These are phyloP conservation scores for Termitomyces sp. DNA, from an alignment of 768 basidiomycete species.

Conservation along the genomic window DNA sequence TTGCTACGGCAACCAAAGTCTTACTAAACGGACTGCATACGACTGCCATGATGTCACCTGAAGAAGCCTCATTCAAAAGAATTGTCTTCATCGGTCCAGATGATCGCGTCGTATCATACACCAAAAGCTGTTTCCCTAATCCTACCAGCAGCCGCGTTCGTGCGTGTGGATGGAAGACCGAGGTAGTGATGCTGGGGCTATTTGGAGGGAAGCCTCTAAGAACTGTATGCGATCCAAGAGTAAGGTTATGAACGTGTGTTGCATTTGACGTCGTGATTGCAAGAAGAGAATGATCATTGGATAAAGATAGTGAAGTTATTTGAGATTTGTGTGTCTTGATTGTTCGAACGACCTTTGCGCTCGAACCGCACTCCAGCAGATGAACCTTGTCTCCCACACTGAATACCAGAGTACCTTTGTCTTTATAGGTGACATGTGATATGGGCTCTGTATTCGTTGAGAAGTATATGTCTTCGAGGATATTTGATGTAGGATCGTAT, in stretches of 20 bases:
- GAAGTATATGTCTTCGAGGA: constrained; percentile 37
- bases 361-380: constrained; percentile 41
- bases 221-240: constrained; percentile 43
- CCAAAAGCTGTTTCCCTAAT: constrained; percentile 42
- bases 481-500: constrained; percentile 44
- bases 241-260: constrained; percentile 57
- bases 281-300: constrained; percentile 51
- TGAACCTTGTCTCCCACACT: constrained; percentile 39
- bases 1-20: constrained; percentile 57
- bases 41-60: constrained; percentile 49
- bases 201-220: constrained; percentile 47
- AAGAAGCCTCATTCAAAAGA: constrained; percentile 33
- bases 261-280: constrained; percentile 47
- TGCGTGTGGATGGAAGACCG: constrained; percentile 58
- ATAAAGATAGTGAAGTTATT: constrained; percentile 51
- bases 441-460: constrained; percentile 23
- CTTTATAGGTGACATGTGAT: constrained; percentile 26
- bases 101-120: constrained; percentile 60
- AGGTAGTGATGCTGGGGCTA: constrained; percentile 35
- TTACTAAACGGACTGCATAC: constrained; percentile 74
- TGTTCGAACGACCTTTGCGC: constrained; percentile 36
- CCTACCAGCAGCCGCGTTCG: constrained; percentile 57
- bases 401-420: constrained; percentile 41
- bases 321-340: constrained; percentile 45
- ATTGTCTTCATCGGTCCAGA: constrained; percentile 51